Percentiles rank a stretch among this genome's conserved stretches.
Evolutionary conservation across 2,329 filamentous ascomycete species (phyloP).

Genomic region (Westerdykella aurantiaca): DNA sequence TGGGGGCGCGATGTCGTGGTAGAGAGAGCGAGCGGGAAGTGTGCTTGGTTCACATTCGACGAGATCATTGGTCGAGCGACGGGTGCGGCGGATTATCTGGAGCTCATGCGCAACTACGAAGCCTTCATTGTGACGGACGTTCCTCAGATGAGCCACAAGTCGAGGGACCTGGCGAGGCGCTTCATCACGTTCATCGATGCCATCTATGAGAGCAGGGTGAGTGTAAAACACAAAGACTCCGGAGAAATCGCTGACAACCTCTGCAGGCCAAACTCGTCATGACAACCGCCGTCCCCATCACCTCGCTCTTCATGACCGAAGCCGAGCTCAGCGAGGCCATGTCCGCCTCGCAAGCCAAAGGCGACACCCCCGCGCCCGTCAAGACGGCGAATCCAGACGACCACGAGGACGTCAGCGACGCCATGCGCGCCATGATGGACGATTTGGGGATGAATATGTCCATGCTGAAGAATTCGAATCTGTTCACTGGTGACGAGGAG

Average conservation of each 20-base stretch:
- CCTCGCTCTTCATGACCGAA: conserved; percentile 76
- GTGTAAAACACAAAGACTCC: too few relatives aligned
- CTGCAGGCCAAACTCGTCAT: conserved; percentile 84
- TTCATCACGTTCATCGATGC: conserved; percentile 99
- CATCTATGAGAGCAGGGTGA: conserved; percentile 69
- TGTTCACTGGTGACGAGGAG: conserved; percentile 94
- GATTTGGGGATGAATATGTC: conserved; percentile 80
- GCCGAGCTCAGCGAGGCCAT: conserved; percentile 44
- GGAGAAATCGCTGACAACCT: too few relatives aligned
- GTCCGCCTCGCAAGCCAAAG: conserved; percentile 34
- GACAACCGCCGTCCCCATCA: conserved; percentile 78
- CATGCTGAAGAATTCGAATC: conserved; percentile 74
- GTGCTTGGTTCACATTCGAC: conserved; percentile 87
- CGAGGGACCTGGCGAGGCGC: conserved; percentile 79
- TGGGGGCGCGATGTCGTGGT: conserved; percentile 91
- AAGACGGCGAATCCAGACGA: conserved; percentile 35
- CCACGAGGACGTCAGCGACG: conserved; percentile 55
- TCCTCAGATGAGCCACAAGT: conserved; percentile 81
- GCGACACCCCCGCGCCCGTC: conserved; percentile 29
- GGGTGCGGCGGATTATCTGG: conserved; percentile 90
- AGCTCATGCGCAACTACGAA: conserved; percentile 83
- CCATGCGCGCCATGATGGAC: conserved; percentile 77
- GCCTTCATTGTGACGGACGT: conserved; percentile 89
- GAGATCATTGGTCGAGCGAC: conserved; percentile 85
- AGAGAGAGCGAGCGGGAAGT: conserved; percentile 78